phyloP scores from a whole-genome alignment of 495 filamentous ascomycete genomes.

The Tuber aestivum region DNA sequence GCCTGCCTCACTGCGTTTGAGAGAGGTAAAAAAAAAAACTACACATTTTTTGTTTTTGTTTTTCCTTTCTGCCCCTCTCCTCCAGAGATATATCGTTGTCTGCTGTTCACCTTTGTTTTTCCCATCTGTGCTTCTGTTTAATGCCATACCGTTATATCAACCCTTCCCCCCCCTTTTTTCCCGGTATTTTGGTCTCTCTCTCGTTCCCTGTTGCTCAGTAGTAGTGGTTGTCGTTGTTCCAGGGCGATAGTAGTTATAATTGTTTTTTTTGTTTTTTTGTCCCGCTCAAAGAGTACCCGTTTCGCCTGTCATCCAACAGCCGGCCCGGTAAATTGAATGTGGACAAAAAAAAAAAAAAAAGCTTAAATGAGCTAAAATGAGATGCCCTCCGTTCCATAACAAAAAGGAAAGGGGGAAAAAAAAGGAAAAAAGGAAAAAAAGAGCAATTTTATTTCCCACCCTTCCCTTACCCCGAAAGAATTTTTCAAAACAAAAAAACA shows the following conservation, averaged over 20 bases:
- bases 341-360: slow-evolving; percentile 5
- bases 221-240: neutral
- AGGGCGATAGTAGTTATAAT: neutral
- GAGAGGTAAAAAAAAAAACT: neutral
- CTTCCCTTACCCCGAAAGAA: neutral
- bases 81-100: neutral
- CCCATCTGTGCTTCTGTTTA: neutral
- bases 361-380: neutral
- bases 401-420: neutral
- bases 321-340: neutral
- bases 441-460: slow-evolving; percentile 5
- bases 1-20: neutral
- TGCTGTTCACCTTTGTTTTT: neutral
- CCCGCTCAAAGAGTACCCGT: neutral
- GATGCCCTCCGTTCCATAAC: slow-evolving; percentile 2
- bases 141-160: neutral
- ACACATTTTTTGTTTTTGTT: neutral
- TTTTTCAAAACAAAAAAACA: neutral
- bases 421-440: slow-evolving; percentile 2
- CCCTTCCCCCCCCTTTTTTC: neutral
- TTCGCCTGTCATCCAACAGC: neutral
- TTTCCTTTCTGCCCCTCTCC: neutral
- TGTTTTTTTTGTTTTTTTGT: neutral
- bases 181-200: neutral
- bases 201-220: neutral